Conservation (phyloP, 495 filamentous ascomycete genomes). For the Penicillium bialowiezense region DNA sequence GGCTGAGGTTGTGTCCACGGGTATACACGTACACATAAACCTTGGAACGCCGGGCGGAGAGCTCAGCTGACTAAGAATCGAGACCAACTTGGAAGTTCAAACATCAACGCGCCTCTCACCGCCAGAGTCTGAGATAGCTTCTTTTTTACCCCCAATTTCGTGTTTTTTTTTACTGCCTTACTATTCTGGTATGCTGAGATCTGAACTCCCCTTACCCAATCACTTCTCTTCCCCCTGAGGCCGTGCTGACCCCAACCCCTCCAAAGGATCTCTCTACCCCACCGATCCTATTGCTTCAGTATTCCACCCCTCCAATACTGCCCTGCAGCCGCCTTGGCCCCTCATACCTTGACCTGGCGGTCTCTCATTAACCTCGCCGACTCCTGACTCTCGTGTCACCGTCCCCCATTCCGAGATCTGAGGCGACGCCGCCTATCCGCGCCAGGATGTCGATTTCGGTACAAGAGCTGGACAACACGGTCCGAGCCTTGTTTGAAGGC, state of each 20-base stretch:
- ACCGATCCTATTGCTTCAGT: slow-evolving; percentile 13
- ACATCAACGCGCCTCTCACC: slow-evolving; percentile 28
- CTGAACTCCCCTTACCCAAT: slow-evolving; percentile 3
- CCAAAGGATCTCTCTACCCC: slow-evolving; percentile 30
- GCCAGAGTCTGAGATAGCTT: slow-evolving; percentile 24
- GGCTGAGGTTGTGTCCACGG: too few species aligned
- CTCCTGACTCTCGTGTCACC: slow-evolving; percentile 12
- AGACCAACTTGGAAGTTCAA: slow-evolving; percentile 8
- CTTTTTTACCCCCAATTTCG: slow-evolving; percentile 9
- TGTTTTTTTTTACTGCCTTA: slow-evolving; percentile 2
- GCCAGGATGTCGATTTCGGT: slow-evolving; percentile 68
- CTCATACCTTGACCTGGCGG: slow-evolving; percentile 5
- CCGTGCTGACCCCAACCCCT: slow-evolving; percentile 26
- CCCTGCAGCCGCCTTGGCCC: slow-evolving; percentile 11
- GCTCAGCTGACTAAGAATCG: slow-evolving; percentile 16
- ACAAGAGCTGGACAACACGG: slow-evolving; percentile 89
- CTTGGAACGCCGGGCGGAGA: too few species aligned
- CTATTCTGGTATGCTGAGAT: background rate
- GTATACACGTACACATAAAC: too few species aligned
- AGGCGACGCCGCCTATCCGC: slow-evolving; percentile 34
- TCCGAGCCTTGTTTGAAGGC: slow-evolving; percentile 95
- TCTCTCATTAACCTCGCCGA: slow-evolving; percentile 3
- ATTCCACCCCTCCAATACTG: slow-evolving; percentile 3
- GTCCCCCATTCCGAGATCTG: slow-evolving; percentile 20
- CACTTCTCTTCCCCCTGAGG: slow-evolving; percentile 3